Base-by-base conservation (phyloP, 495 filamentous ascomycete species). In the Pseudevernia furfuracea region DNA sequence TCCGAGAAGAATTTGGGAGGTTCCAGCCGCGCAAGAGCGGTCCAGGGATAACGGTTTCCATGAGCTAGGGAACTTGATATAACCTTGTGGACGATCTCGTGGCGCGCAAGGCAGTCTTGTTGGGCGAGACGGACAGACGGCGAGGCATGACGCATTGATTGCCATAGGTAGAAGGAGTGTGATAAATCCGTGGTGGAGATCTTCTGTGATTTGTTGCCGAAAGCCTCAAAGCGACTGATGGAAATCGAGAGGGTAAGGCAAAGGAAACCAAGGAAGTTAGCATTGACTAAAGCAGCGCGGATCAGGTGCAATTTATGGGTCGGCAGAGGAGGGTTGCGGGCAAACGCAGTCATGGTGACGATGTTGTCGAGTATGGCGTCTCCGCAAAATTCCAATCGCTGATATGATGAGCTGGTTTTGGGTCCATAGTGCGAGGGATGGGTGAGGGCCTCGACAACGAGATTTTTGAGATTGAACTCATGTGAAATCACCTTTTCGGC, bases 381-480 rank as follows among this genome's bases (percentile, higher is more conserved):
- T 11, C 94, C 94, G 1, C 97, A 79, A 73, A 91, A 97, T 72
- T 98, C 94, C 19, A 97, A 81, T 0, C 92, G 86, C 67, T 97
- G 88, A 72, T 95, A 90, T 10, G 88, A 92, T 41, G 83, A 77
- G 1, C 75, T 75, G 11, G 73, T 71, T 28, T 63, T 67, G 8
- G 66, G 60, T n/a, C 73, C 70, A 60, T 83, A 77, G 49, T 76
- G 73, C 4, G 91, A 96, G 0, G 87, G 77, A 71, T 97, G 94
- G 0, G 92, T 97, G 38, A 96, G 78, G 4, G 92, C 90, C 76
- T 97, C 92, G 23, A 88, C 69, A n/a, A 96, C 78, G 3, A 96
- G 79, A 15, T 80, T 69, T 61, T 84, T 83, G 66, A 91, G 85
- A 0, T 67, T 78, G 77, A 97, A 98, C 0, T 68, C 78, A 75